Percentiles rank a stretch among this genome's conserved stretches.
Evolutionary conservation across 2,329 filamentous ascomycete species (phyloP).

Genomic region (Bipolaris zeicola): DNA sequence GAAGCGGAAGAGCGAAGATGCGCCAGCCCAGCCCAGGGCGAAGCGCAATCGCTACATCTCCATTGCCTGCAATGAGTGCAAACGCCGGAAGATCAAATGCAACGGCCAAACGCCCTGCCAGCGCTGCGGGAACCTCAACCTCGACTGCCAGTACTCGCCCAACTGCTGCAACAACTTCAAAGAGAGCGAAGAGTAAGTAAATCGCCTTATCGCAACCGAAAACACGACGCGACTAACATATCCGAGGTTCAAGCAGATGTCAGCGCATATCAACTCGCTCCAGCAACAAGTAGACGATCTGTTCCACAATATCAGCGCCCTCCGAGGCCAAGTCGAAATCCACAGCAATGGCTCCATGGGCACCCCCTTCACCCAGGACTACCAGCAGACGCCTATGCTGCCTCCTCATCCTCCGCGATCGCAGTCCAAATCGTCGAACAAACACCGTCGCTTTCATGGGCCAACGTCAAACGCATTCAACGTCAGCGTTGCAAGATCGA

Average conservation of each 20-base stretch:
- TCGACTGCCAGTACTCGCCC: conserved; percentile 69
- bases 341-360: conserved; percentile 36
- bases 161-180: conserved; percentile 83
- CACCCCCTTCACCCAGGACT: conserved; percentile 41
- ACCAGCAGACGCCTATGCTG: conserved; percentile 41
- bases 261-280: conserved; percentile 71
- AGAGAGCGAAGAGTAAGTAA: conserved; percentile 69
- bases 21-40: conserved; percentile 56
- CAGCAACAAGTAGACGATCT: conserved; percentile 85
- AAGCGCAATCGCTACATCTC: conserved; percentile 69
- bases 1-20: conserved; percentile 55
- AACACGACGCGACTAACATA: conserved; percentile 11
- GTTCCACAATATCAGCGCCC: conserved; percentile 70
- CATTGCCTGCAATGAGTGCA: conserved; percentile 70
- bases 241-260: conserved; percentile 75
- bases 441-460: conserved; percentile 74
- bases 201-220: not conserved
- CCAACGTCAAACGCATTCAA: conserved; percentile 86
- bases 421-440: conserved; percentile 43
- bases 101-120: conserved; percentile 70
- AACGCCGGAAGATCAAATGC: conserved; percentile 70
- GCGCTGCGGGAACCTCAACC: conserved; percentile 66
- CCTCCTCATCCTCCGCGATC: conserved; percentile 48
- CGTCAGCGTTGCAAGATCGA: conserved; percentile 84
- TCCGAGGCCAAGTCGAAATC: conserved; percentile 60